A percentile compares a stretch with the other conserved stretches of the same genome.
phyloP scores from a whole-genome alignment of 2,329 filamentous ascomycete genomes.

The Sclerotinia sclerotiorum region DNA sequence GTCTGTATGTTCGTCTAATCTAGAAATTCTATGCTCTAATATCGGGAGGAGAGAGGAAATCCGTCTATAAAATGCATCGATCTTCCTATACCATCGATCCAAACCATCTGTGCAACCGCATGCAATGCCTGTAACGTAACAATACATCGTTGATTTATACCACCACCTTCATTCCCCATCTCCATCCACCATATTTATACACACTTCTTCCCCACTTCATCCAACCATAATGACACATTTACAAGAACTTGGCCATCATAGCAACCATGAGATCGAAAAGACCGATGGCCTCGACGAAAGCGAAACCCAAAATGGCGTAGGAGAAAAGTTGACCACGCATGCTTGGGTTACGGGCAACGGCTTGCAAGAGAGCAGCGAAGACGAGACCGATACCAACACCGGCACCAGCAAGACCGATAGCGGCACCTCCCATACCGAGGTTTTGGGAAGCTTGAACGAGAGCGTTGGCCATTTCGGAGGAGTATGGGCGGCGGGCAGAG shows the following conservation, averaged over 20 bases:
- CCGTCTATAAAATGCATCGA: conserved; percentile 9
- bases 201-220: conserved; percentile 3
- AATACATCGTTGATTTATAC: conserved; percentile 18
- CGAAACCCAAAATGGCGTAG: conserved; percentile 93
- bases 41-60: conserved; percentile 5
- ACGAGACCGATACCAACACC: conserved; percentile 96
- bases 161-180: conserved; percentile 17
- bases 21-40: conserved; percentile 22
- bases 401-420: conserved; percentile 88
- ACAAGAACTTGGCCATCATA: conserved; percentile 87
- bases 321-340: conserved; percentile 95
- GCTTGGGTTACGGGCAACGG: conserved; percentile 90
- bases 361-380: conserved; percentile 85
- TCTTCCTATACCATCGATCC: conserved; percentile 5
- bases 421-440: conserved; percentile 84
- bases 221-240: conserved; percentile 28
- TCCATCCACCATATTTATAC: conserved; percentile 21
- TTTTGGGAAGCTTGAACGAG: conserved; percentile 91
- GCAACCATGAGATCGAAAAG: conserved; percentile 89
- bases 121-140: conserved; percentile 16
- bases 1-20: conserved; percentile 19
- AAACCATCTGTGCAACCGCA: conserved; percentile 40
- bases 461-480: conserved; percentile 83
- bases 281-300: conserved; percentile 91
- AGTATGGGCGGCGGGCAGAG: conserved; percentile 63